These are phyloP conservation scores for Blastobotrys arbuscula DNA, from an alignment of 1,139 yeast species.

Conservation along the genomic window DNA sequence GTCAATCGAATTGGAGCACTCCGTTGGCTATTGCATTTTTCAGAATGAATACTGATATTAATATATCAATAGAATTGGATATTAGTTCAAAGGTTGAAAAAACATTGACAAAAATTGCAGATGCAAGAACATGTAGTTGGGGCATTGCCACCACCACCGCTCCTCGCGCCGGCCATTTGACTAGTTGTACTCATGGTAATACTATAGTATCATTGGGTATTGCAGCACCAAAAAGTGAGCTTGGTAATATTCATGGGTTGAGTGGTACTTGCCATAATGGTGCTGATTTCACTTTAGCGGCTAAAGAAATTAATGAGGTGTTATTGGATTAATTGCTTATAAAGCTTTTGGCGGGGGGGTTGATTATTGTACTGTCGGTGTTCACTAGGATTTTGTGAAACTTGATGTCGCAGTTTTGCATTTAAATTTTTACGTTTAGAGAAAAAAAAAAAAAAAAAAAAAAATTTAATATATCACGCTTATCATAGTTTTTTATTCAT, in stretches of 20 bases:
- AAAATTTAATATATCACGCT: too few species aligned
- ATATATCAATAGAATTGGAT: neutral
- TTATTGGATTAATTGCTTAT: neutral
- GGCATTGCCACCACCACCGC: neutral
- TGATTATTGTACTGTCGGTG: too few species aligned
- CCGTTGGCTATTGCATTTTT: neutral
- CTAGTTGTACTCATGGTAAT: neutral
- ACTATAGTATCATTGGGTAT: neutral
- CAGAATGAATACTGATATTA: neutral
- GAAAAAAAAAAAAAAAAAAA: too few species aligned
- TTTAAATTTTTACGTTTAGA: too few species aligned
- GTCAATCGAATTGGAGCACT: neutral
- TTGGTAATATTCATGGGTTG: neutral
- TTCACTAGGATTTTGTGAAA: too few species aligned
- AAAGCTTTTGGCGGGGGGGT: neutral
- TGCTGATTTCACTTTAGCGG: neutral
- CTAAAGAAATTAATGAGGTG: neutral
- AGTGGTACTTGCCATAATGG: neutral
- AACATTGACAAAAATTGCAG: too few species aligned
- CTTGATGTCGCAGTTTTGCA: too few species aligned
- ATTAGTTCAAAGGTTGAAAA: neutral
- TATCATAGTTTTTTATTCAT: too few species aligned
- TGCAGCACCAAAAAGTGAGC: neutral
- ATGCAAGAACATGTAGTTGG: neutral
- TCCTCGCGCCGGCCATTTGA: neutral